Conservation (phyloP, 179 eudicot genomes). For the Amaranthus tricolor region DNA sequence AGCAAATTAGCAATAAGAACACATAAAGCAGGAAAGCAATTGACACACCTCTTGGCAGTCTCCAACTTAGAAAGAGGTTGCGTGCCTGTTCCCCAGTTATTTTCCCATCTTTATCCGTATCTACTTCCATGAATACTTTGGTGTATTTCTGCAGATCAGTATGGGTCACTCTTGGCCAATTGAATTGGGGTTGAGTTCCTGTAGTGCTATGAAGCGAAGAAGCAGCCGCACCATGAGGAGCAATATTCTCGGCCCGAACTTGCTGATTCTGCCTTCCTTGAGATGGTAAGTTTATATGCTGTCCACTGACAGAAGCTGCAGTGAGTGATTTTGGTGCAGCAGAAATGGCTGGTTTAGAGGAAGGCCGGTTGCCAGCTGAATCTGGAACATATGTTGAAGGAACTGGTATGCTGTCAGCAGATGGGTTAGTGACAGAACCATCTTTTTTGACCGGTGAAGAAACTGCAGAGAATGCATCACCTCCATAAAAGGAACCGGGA, state of each 20-base stretch:
- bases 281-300: slow-evolving; percentile 44
- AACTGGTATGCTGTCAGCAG: slow-evolving; percentile 22
- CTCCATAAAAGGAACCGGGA: slow-evolving; percentile 31
- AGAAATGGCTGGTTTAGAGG: slow-evolving; percentile 36
- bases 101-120: slow-evolving; percentile 92
- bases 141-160: slow-evolving; percentile 89
- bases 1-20: background rate
- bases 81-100: slow-evolving; percentile 91
- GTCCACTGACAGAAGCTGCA: slow-evolving; percentile 46
- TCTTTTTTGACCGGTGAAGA: slow-evolving; percentile 27
- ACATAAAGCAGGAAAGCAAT: slow-evolving; percentile 1
- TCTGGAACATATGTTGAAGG: slow-evolving; percentile 31
- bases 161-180: slow-evolving; percentile 89
- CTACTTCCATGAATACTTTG: slow-evolving; percentile 89
- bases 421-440: slow-evolving; percentile 16
- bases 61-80: slow-evolving; percentile 90
- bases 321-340: slow-evolving; percentile 38
- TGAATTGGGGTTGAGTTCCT: slow-evolving; percentile 54
- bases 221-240: slow-evolving; percentile 39
- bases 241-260: slow-evolving; percentile 32
- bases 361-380: slow-evolving; percentile 38
- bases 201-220: slow-evolving; percentile 45
- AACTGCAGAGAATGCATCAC: slow-evolving; percentile 30
- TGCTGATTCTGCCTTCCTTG: slow-evolving; percentile 50
- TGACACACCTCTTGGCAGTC: slow-evolving; percentile 75